Evolutionary conservation across 176 grass and related monocot species (phyloP).

Genomic region (Eremochloa ophiuroides): DNA sequence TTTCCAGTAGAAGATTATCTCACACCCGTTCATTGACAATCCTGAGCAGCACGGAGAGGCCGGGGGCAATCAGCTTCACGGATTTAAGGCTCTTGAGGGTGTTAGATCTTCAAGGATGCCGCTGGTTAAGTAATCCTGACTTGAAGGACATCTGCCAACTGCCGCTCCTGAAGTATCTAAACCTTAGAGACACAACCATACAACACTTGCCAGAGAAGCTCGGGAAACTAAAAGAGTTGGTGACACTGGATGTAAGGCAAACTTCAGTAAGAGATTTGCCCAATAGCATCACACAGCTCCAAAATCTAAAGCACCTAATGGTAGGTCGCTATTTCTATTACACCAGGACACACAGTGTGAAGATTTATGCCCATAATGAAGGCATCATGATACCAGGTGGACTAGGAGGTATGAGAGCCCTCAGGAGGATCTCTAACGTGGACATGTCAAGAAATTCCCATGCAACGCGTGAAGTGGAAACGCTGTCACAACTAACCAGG

Average conservation of each 20-base stretch:
- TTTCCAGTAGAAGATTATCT: background rate
- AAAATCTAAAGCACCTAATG: background rate
- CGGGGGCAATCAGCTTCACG: background rate
- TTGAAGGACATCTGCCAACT: background rate
- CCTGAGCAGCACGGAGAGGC: background rate
- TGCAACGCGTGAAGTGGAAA: background rate
- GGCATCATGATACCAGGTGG: background rate
- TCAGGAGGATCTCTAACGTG: background rate
- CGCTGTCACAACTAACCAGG: background rate
- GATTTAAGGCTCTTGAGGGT: background rate
- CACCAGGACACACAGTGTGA: background rate
- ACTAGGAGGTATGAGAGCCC: background rate
- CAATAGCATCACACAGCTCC: background rate
- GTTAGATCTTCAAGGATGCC: background rate
- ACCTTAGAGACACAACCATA: background rate
- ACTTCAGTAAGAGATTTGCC: background rate
- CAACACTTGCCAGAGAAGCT: background rate
- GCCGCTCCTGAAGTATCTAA: background rate
- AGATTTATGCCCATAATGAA: background rate
- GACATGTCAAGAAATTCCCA: background rate
- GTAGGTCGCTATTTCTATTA: background rate
- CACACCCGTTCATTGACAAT: background rate
- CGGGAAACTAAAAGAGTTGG: background rate
- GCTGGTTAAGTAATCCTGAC: background rate
- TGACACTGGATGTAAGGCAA: background rate